Percentiles rank a stretch among this genome's conserved stretches.
Conservation (phyloP, 2,329 filamentous ascomycete genomes). For the Lasiodiplodia hormozganensis region DNA sequence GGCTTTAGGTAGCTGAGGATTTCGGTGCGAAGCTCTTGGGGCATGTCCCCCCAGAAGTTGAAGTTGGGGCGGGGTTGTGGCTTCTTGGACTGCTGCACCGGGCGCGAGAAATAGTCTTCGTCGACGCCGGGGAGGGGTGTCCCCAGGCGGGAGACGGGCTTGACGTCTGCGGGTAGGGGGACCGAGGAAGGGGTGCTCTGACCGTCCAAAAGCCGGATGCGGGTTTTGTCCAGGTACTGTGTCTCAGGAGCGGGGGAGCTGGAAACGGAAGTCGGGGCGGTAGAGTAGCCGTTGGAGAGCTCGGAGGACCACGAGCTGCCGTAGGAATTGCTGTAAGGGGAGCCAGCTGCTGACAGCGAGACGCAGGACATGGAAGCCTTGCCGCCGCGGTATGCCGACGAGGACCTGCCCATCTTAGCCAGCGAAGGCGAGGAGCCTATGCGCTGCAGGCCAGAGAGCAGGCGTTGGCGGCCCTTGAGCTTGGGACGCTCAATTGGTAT, state of each 20-base stretch:
- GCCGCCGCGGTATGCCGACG: conserved; percentile 69
- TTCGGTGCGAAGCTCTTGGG: conserved; percentile 79
- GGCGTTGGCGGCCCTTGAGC: conserved; percentile 70
- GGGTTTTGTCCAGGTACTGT: conserved; percentile 60
- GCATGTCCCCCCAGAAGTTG: conserved; percentile 82
- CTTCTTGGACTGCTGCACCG: conserved; percentile 43
- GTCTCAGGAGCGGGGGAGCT: conserved; percentile 54
- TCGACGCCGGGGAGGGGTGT: conserved; percentile 40
- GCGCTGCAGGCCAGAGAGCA: conserved; percentile 77
- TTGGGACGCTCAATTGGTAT: conserved; percentile 49
- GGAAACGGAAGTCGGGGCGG: conserved; percentile 61
- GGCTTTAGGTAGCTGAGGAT: conserved; percentile 79
- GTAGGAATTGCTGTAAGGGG: conserved; percentile 60
- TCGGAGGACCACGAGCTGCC: conserved; percentile 63
- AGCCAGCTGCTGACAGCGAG: conserved; percentile 61
- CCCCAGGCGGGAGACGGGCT: conserved; percentile 53
- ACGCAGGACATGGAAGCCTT: conserved; percentile 72
- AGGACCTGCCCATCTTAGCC: conserved; percentile 67
- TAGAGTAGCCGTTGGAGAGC: conserved; percentile 63
- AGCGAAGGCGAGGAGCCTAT: conserved; percentile 83
- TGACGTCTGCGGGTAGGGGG: conserved; percentile 69
- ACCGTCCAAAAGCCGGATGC: conserved; percentile 63
- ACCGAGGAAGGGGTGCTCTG: conserved; percentile 60
- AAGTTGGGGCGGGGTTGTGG: conserved; percentile 52
- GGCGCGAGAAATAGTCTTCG: conserved; percentile 56